These are phyloP conservation scores for Cryptococcus hybrid DNA, from an alignment of 1,284 basidiomycete species.

Conservation along the genomic window DNA sequence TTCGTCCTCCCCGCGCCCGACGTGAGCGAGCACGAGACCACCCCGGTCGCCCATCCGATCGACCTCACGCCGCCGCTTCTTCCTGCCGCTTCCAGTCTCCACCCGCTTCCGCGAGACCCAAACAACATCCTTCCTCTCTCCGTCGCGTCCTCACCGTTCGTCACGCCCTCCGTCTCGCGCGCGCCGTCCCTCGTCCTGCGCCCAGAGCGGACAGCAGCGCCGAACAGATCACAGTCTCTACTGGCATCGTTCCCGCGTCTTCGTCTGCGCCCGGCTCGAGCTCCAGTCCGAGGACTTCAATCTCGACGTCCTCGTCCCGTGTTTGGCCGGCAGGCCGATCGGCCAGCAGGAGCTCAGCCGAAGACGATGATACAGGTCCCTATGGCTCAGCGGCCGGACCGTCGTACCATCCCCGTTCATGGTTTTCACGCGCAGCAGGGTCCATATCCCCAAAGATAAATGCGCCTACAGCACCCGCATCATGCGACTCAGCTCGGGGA, in stretches of 20 bases:
- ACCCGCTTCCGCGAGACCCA: slow-evolving; percentile 23
- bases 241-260: slow-evolving; percentile 5
- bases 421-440: neutral
- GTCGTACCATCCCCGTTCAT: neutral
- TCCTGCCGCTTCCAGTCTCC: neutral
- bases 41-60: slow-evolving; percentile 1
- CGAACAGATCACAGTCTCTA: neutral
- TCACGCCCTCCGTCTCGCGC: slow-evolving; percentile 17
- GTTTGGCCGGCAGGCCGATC: slow-evolving; percentile 15
- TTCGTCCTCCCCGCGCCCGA: slow-evolving; percentile 7
- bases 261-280: slow-evolving; percentile 7
- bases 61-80: neutral
- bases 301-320: slow-evolving; percentile 27
- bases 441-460: slow-evolving; percentile 13
- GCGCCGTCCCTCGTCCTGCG: slow-evolving; percentile 15
- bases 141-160: slow-evolving; percentile 18
- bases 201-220: neutral
- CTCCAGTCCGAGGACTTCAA: slow-evolving; percentile 25
- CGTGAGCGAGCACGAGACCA: slow-evolving; percentile 7
- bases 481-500: slow-evolving; percentile 2
- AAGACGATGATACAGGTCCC: slow-evolving; percentile 18
- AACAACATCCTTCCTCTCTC: slow-evolving; percentile 33
- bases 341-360: slow-evolving; percentile 21
- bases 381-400: neutral
- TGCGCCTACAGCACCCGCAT: slow-evolving; percentile 1